A percentile compares a stretch with the other conserved stretches of the same genome.
Evolutionary conservation across 345 rosid species (phyloP).

Genomic region (Hibiscus tridactylites): DNA sequence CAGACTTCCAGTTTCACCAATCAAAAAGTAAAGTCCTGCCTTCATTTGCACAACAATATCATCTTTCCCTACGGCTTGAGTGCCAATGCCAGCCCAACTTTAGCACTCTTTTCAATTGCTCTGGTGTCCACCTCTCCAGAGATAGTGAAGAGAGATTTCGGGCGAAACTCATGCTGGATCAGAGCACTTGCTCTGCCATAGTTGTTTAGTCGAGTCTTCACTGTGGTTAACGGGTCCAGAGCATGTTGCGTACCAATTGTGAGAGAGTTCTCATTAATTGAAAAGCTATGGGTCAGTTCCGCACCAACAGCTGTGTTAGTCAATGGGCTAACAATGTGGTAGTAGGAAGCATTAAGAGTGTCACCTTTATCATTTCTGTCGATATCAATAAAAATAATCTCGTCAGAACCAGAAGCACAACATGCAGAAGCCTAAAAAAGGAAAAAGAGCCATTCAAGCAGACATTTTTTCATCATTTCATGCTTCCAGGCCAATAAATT

Average conservation of each 20-base stretch:
- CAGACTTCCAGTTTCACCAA: slow-evolving; percentile 2
- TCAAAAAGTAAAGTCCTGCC: background rate
- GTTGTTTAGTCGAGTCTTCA: slow-evolving; percentile 76
- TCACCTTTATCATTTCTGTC: slow-evolving; percentile 82
- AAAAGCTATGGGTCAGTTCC: slow-evolving; percentile 65
- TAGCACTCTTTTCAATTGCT: slow-evolving; percentile 74
- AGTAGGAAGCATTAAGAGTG: slow-evolving; percentile 57
- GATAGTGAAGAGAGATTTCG: slow-evolving; percentile 61
- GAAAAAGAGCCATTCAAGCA: background rate
- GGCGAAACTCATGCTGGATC: slow-evolving; percentile 88
- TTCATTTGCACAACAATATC: slow-evolving; percentile 6
- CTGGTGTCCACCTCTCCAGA: slow-evolving; percentile 87
- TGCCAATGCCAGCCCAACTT: slow-evolving; percentile 75
- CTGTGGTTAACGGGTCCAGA: slow-evolving; percentile 57
- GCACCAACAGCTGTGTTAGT: slow-evolving; percentile 71
- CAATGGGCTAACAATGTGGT: slow-evolving; percentile 55
- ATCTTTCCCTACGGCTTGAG: slow-evolving; percentile 42
- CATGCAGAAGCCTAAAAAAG: background rate
- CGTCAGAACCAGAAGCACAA: background rate
- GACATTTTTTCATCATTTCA: background rate
- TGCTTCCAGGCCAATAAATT: background rate
- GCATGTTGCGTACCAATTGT: slow-evolving; percentile 73
- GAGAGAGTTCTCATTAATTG: slow-evolving; percentile 60
- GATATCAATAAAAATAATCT: background rate
- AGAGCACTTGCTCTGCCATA: slow-evolving; percentile 64